phyloP scores from a whole-genome alignment of 768 basidiomycete genomes.

The Cystobasidium onofrii region DNA sequence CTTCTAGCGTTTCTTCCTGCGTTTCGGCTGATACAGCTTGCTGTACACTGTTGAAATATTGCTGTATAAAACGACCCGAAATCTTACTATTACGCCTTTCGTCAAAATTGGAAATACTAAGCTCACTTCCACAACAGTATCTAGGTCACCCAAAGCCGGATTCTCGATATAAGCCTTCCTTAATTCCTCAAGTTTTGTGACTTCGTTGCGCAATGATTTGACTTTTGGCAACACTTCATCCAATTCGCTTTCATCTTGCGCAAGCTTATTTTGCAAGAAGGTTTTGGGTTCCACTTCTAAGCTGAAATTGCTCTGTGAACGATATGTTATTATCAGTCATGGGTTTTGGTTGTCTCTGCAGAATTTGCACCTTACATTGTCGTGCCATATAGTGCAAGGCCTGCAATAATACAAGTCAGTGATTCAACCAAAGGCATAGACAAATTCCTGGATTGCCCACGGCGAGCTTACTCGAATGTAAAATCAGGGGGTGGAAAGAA shows the following conservation, averaged over 20 bases:
- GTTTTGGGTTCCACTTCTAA: constrained; percentile 18
- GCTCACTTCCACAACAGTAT: constrained; percentile 12
- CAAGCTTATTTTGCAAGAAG: constrained; percentile 27
- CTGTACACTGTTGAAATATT: constrained; percentile 11
- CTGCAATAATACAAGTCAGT: neutral
- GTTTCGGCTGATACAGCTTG: constrained; percentile 10
- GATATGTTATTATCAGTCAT: neutral
- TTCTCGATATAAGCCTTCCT: constrained; percentile 19
- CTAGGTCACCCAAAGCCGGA: constrained; percentile 25
- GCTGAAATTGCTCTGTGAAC: constrained; percentile 1
- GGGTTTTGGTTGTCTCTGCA: neutral
- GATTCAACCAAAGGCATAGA: neutral
- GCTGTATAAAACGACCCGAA: neutral
- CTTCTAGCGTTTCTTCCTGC: constrained; percentile 14
- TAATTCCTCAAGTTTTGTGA: constrained; percentile 18
- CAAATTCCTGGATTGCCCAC: neutral
- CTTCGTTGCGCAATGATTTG: constrained; percentile 1
- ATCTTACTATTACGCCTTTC: no score
- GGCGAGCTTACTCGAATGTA: constrained; percentile 18
- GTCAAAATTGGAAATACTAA: neutral
- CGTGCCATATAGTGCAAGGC: constrained; percentile 27
- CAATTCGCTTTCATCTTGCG: neutral
- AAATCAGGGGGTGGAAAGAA: constrained; percentile 27
- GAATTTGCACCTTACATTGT: neutral
- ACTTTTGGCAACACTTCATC: constrained; percentile 10